Base-by-base conservation (phyloP, 441 rosid genomes). In the Brassica hybrid region DNA sequence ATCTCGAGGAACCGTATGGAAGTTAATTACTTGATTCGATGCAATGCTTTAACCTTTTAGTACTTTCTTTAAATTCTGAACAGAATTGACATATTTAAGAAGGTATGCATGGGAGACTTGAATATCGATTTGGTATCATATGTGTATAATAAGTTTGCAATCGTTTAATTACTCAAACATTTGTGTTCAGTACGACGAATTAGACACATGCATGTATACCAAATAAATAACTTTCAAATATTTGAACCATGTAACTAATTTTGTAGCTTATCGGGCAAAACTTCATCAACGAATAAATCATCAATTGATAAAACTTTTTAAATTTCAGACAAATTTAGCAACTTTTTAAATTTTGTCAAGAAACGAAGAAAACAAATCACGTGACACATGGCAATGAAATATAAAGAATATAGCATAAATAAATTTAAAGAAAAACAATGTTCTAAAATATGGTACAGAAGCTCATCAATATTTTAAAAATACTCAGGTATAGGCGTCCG, bases 161-260 rank as follows among this genome's bases (percentile, higher is more conserved):
- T 41, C n/a, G 8, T 5, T 14, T 48, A 48, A 14, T 48, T 48
- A 13, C 6, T 6, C 54, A 48, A 48, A 14, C 8, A 50, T 50
- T 48, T 48, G 16, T 50, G 18, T 6, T 5, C 18, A 6, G 3
- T n/a, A 4, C 18, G 8, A 50, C 57, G 11, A 36, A 48, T n/a
- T 48, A 48, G 56, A 48, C 56, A 48, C 56, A 48, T 48, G 56
- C 17, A 48, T 48, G 56, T n/a, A 48, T n/a, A 48, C 18, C 56
- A n/a, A 48, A 50, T 50, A 50, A 6, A 52, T 52, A 52, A n/a
- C 9, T 7, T 48, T 0, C 2, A 52, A 52, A 52, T 52, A 52
- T 52, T 52, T 52, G 58, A 52, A 52, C 16, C 18, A 14, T 52
- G 58, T 6, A 52, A n/a, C 18, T 52, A 52, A 14, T 2, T 48